These are phyloP conservation scores for Brassica carinata DNA, from an alignment of 345 rosid species.

Conservation along the genomic window DNA sequence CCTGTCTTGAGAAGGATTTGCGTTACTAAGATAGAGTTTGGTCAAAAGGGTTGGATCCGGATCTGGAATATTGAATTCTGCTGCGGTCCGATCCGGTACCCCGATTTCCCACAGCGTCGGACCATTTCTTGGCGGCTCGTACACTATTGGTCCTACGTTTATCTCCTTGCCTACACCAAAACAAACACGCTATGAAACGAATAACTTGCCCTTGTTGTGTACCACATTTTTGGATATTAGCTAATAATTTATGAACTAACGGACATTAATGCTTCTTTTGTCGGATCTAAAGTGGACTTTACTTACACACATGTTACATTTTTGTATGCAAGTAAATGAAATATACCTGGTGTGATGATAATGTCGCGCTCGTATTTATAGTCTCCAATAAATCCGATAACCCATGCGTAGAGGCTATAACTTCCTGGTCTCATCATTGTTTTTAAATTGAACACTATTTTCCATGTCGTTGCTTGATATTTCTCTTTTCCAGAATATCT, in stretches of 20 bases:
- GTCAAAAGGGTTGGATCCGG: conserved; percentile 58
- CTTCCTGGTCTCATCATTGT: conserved; percentile 50
- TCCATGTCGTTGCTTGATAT: conserved; percentile 65
- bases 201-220: neutral
- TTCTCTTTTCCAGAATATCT: conserved; percentile 48
- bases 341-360: conserved; percentile 57
- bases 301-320: neutral
- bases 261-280: neutral
- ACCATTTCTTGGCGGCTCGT: conserved; percentile 74
- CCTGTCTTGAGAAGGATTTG: conserved; percentile 40
- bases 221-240: neutral
- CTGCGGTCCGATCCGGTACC: conserved; percentile 69
- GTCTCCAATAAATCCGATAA: conserved; percentile 68
- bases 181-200: neutral
- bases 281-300: neutral
- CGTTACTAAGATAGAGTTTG: conserved; percentile 34
- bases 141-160: conserved; percentile 49
- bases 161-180: conserved; percentile 47
- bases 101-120: conserved; percentile 90
- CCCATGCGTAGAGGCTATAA: conserved; percentile 74
- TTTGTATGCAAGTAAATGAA: neutral
- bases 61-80: conserved; percentile 70
- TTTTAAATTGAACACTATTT: conserved; percentile 52
- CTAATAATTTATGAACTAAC: neutral
- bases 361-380: conserved; percentile 48